Evolutionary conservation across 2,329 filamentous ascomycete species (phyloP), one percentile per base, ranked within the genome.

Genomic region (Phialemonium atrogriseum): DNA sequence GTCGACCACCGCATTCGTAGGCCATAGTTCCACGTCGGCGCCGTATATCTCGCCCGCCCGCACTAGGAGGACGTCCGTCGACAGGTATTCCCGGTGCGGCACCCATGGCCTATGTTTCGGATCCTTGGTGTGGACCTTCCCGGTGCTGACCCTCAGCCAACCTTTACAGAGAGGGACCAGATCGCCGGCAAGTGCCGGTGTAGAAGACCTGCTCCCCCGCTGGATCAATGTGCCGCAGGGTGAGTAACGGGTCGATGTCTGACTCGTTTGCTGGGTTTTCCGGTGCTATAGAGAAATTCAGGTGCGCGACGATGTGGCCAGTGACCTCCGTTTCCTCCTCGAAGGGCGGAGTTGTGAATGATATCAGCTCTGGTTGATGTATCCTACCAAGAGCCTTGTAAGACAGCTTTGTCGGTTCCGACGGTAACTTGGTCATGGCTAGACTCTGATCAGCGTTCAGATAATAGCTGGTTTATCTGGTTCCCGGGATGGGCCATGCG

Each of bases 401-500:
- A 0, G 66, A 65, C 3, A 79, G 44, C 43, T 69, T 70, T 15
- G 49, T 46, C 12, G 34, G 30, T 27, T 21, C 43, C 37, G 41
- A 32, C 4, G 37, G 36, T 1, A 56, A 55, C 20, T 51, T 45
- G n/a, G 44, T 38, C 5, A 46, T 48, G 3, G 50, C 55, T 3
- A 78, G 54, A 4, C 50, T 45, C 10, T 55, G 45, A 2, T 67
- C 56, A 0, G 68, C 58, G 0, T 67, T 71, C 10, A 84, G 64
- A 46, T 70, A 73, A 50, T 65, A 81, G 7, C 66, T 68, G 0
- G 66, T 77, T 47, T 82, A 84, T 35, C 68, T 48, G 1, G 80
- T 84, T 17, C 76, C 56, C 1, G 75, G 64, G 30, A 84, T 73
- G 0, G 80, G 80, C 80, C 80, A 85, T 30, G 73, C 73, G 5